These are phyloP conservation scores for Daedaleopsis nitida DNA, from an alignment of 768 basidiomycete genomes.

Conservation along the genomic window DNA sequence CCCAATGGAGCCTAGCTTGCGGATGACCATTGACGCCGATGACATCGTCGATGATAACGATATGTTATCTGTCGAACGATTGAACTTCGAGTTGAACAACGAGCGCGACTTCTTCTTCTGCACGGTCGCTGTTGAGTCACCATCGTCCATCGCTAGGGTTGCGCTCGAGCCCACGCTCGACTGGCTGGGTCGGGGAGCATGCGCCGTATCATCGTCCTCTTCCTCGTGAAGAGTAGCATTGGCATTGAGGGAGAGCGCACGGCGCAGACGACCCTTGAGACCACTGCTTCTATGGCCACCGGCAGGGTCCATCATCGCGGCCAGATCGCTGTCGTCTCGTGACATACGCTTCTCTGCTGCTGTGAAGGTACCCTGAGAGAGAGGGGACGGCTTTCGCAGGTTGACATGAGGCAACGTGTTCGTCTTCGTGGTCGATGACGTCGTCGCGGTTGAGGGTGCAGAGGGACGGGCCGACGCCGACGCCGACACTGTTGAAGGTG, in stretches of 20 bases:
- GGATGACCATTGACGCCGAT: constrained; percentile 93
- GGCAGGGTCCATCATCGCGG: constrained; percentile 47
- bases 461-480: constrained; percentile 18
- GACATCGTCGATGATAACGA: constrained; percentile 93
- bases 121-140: constrained; percentile 34
- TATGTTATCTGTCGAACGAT: constrained; percentile 92
- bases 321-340: constrained; percentile 72
- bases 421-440: constrained; percentile 29
- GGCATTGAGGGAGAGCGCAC: constrained; percentile 71
- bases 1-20: constrained; percentile 91
- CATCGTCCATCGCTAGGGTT: constrained; percentile 32
- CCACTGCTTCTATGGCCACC: constrained; percentile 61
- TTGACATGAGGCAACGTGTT: constrained; percentile 25
- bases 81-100: constrained; percentile 86
- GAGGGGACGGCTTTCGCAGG: constrained; percentile 56
- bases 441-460: constrained; percentile 35
- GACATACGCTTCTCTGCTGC: constrained; percentile 77
- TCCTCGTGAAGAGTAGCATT: constrained; percentile 58
- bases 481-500: constrained; percentile 34
- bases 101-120: constrained; percentile 74
- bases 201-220: constrained; percentile 42
- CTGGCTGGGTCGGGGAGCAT: constrained; percentile 25
- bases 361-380: constrained; percentile 65
- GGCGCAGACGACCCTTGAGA: constrained; percentile 74
- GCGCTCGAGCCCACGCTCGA: constrained; percentile 29